These are phyloP conservation scores for Sphaceloma murrayae DNA, from an alignment of 2,329 filamentous ascomycete species.

Conservation along the genomic window DNA sequence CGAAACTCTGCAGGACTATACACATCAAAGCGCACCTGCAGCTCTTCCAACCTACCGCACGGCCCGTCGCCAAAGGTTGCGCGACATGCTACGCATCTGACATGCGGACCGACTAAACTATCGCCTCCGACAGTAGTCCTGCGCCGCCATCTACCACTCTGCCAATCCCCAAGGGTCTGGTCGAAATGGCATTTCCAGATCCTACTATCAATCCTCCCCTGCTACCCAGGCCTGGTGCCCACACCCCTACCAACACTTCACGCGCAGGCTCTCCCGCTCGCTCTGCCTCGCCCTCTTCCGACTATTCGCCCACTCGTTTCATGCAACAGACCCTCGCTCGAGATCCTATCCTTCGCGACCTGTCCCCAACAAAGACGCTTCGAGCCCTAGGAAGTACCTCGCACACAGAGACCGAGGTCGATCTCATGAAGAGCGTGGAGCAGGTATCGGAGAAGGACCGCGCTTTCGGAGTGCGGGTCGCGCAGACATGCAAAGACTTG, in stretches of 20 bases:
- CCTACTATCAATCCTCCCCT: slow-evolving; percentile 25
- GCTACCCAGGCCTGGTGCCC: slow-evolving; percentile 6
- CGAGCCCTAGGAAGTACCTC: slow-evolving; percentile 42
- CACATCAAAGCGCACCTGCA: background rate
- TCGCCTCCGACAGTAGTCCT: slow-evolving; percentile 4
- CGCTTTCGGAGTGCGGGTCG: slow-evolving; percentile 61
- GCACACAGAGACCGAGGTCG: slow-evolving; percentile 30
- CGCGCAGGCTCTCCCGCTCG: slow-evolving; percentile 19
- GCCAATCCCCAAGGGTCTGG: slow-evolving; percentile 6
- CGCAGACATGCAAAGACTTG: slow-evolving; percentile 60
- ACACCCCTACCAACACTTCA: slow-evolving; percentile 17
- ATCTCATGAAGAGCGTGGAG: slow-evolving; percentile 27
- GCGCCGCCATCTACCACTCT: slow-evolving; percentile 8
- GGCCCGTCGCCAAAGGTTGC: slow-evolving; percentile 1
- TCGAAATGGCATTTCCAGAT: slow-evolving; percentile 23
- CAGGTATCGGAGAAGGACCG: slow-evolving; percentile 54
- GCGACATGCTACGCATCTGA: slow-evolving; percentile 2
- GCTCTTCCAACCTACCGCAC: slow-evolving; percentile 12
- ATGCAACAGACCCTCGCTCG: slow-evolving; percentile 22
- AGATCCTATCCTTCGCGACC: slow-evolving; percentile 45
- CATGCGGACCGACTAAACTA: slow-evolving; percentile 13
- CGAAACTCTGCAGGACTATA: slow-evolving; percentile 4
- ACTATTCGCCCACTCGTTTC: slow-evolving; percentile 25
- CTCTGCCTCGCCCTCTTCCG: slow-evolving; percentile 24
- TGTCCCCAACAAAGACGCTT: slow-evolving; percentile 52